A percentile compares a stretch with the other conserved stretches of the same genome.
These are phyloP conservation scores for Ceratocystis harringtonii DNA, from an alignment of 2,329 filamentous ascomycete genomes.

Conservation along the genomic window DNA sequence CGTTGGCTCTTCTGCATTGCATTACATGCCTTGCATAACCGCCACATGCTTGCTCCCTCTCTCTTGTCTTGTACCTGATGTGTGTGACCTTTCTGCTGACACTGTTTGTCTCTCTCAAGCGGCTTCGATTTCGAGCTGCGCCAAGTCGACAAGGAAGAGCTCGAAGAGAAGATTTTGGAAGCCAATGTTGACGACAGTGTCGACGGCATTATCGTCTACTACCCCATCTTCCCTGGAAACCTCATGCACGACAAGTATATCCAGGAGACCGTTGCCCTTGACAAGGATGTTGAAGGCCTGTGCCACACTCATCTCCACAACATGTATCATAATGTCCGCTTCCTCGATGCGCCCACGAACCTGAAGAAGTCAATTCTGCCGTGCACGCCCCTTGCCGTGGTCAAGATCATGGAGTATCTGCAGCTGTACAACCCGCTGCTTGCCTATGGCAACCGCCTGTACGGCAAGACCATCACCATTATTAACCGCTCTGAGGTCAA, in stretches of 20 bases:
- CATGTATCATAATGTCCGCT: slow-evolving; percentile 98
- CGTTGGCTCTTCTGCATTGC: slow-evolving; percentile 3
- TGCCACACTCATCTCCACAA: slow-evolving; percentile 93
- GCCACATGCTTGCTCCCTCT: not conserved
- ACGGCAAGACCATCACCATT: slow-evolving; percentile 87
- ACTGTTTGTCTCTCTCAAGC: slow-evolving; percentile 31
- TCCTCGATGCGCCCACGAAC: slow-evolving; percentile 65
- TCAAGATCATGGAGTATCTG: slow-evolving; percentile 93
- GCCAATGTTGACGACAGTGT: slow-evolving; percentile 67
- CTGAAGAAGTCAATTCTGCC: slow-evolving; percentile 82
- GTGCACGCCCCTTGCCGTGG: slow-evolving; percentile 86
- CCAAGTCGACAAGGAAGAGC: slow-evolving; percentile 67
- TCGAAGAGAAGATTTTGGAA: slow-evolving; percentile 75
- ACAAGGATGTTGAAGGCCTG: slow-evolving; percentile 91
- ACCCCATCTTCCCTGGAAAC: slow-evolving; percentile 77
- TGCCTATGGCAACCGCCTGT: slow-evolving; percentile 80
- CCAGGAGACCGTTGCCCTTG: slow-evolving; percentile 78
- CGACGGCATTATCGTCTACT: slow-evolving; percentile 94
- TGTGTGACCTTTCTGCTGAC: not conserved
- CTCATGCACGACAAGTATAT: slow-evolving; percentile 84
- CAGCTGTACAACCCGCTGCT: slow-evolving; percentile 94
- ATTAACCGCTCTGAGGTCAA: slow-evolving; percentile 96
- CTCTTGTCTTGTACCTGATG: not conserved
- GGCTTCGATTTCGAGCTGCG: slow-evolving; percentile 82
- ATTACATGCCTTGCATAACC: not conserved